Conservation (phyloP, 768 basidiomycete genomes). For the Agrocybe praecox region DNA sequence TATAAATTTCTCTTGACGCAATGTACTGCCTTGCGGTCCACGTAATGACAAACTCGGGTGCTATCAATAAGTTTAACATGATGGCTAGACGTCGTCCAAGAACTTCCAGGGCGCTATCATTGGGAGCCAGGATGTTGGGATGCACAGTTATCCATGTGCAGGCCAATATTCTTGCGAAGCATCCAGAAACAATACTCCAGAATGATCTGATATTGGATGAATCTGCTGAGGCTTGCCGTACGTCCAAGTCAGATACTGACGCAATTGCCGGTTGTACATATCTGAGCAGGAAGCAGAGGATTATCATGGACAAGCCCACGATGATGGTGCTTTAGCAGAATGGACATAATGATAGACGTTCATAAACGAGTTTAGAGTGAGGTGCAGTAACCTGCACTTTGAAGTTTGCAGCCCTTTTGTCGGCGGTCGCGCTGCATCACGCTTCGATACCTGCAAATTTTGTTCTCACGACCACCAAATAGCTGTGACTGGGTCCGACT, state of each 20-base stretch:
- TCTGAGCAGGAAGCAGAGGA: too few species aligned
- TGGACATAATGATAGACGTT: too few species aligned
- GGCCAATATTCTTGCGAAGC: neutral
- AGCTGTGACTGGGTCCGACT: too few species aligned
- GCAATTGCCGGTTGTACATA: too few species aligned
- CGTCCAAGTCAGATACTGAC: neutral
- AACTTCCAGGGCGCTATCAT: neutral
- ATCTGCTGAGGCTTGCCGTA: neutral
- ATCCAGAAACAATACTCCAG: neutral
- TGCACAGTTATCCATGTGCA: neutral
- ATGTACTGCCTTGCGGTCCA: conserved; percentile 16
- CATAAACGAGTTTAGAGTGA: too few species aligned
- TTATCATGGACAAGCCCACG: neutral
- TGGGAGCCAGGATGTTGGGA: conserved; percentile 16
- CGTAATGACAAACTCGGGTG: conserved; percentile 15
- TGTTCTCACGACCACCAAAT: too few species aligned
- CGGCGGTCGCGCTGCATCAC: too few species aligned
- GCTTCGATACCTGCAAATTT: too few species aligned
- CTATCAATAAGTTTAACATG: conserved; percentile 15
- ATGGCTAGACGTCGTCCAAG: conserved; percentile 4
- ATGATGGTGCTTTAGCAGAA: too few species aligned
- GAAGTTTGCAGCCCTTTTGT: too few species aligned
- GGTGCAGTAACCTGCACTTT: too few species aligned
- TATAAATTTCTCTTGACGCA: conserved; percentile 1
- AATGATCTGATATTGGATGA: neutral